phyloP scores from a whole-genome alignment of 192 early-diverging fungal genomes.

The Coemansia erecta region DNA sequence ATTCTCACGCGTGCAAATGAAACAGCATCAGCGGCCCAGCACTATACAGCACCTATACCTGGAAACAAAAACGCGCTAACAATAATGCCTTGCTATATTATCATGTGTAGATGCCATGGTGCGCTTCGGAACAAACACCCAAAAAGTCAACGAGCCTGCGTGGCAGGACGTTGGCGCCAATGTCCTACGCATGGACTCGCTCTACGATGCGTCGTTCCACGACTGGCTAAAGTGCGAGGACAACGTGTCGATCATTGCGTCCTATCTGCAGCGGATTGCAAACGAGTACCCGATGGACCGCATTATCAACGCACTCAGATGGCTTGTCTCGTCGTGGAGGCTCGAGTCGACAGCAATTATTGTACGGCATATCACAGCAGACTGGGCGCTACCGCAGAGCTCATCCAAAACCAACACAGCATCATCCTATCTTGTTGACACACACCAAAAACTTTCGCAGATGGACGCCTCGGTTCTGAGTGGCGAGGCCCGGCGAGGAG shows the following conservation, averaged over 20 bases:
- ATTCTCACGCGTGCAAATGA: constrained; percentile 29
- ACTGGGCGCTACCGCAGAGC: constrained; percentile 57
- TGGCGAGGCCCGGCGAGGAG: constrained; percentile 49
- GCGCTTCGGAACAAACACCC: constrained; percentile 54
- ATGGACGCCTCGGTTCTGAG: constrained; percentile 35
- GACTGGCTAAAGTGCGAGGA: constrained; percentile 74
- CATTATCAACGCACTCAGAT: constrained; percentile 72
- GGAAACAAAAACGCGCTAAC: not conserved
- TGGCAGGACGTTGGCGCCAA: constrained; percentile 75
- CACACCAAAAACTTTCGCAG: constrained; percentile 23
- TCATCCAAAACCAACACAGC: constrained; percentile 36
- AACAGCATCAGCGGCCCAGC: constrained; percentile 6
- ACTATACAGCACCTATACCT: no score
- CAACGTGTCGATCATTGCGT: constrained; percentile 68
- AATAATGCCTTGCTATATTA: not conserved
- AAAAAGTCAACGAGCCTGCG: constrained; percentile 48
- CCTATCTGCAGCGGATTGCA: constrained; percentile 70
- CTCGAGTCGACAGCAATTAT: constrained; percentile 68
- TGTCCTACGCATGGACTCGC: constrained; percentile 71
- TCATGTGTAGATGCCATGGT: constrained; percentile 48
- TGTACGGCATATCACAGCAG: constrained; percentile 67
- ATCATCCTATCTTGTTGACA: constrained; percentile 30
- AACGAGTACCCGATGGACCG: constrained; percentile 71
- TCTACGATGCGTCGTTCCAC: constrained; percentile 74
- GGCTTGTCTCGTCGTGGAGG: constrained; percentile 72